Percentiles rank a stretch among this genome's conserved stretches.
Conservation (phyloP, 129 eudicot genomes). For the Artemisia annua region DNA sequence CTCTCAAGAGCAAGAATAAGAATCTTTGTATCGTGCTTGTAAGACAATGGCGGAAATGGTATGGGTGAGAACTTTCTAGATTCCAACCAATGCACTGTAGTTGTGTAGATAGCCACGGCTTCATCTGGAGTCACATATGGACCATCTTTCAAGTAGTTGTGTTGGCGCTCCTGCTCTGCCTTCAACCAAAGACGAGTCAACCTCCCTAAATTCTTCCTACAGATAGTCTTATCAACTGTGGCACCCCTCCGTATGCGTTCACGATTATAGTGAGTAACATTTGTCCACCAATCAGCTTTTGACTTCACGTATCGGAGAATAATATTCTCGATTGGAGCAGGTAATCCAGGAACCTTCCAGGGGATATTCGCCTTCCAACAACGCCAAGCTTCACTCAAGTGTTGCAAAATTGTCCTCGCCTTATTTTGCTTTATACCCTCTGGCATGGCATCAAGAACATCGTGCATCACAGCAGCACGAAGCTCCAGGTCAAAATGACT, state of each 20-base stretch:
- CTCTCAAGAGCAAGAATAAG: slow-evolving; percentile 98
- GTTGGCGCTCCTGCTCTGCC: slow-evolving; percentile 99
- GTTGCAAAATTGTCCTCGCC: slow-evolving; percentile 90
- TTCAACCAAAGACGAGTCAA: slow-evolving; percentile 99
- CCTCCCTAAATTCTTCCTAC: slow-evolving; percentile 97
- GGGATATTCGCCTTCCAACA: slow-evolving; percentile 99
- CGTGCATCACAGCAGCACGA: too few species aligned
- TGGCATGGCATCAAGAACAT: too few species aligned
- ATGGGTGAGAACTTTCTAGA: slow-evolving; percentile 96
- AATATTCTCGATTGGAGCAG: slow-evolving; percentile 98
- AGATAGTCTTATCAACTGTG: slow-evolving; percentile 97
- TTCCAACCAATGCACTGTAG: slow-evolving; percentile 99
- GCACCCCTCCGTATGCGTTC: slow-evolving; percentile 99
- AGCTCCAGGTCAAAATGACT: too few species aligned
- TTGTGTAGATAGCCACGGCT: slow-evolving; percentile 95
- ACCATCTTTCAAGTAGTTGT: slow-evolving; percentile 96
- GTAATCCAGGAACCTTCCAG: slow-evolving; percentile 99
- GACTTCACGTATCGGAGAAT: slow-evolving; percentile 96
- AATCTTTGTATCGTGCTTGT: slow-evolving; percentile 98
- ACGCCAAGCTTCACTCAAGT: slow-evolving; percentile 99
- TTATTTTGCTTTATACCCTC: too few species aligned
- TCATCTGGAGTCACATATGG: slow-evolving; percentile 99
- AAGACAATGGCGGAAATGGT: slow-evolving; percentile 98
- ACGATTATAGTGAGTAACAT: slow-evolving; percentile 97
- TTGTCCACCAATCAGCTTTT: slow-evolving; percentile 99